Percentiles rank a stretch among this genome's conserved stretches.
Evolutionary conservation across 75 land plant genomes (phyloP).

Genomic region (Gnetum montanum): DNA sequence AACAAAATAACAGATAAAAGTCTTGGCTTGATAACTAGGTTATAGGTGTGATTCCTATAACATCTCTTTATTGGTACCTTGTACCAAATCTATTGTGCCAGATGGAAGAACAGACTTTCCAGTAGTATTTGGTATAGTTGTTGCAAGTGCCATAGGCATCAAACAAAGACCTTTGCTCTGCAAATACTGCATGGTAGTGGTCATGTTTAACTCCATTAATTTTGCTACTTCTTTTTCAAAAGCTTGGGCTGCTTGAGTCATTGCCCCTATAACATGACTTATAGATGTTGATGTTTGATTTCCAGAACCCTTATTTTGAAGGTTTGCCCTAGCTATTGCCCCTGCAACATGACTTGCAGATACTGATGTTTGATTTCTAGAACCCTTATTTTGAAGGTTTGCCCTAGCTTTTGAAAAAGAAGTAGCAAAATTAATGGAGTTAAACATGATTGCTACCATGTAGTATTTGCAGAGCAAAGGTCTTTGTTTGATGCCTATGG

Average conservation of each 20-base stretch:
- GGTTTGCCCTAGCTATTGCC: conserved; percentile 14
- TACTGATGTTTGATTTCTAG: background rate
- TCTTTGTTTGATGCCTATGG: conserved; percentile 78
- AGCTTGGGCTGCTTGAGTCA: conserved; percentile 18
- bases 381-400: too few species aligned
- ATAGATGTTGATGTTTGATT: background rate
- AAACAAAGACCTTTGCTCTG: conserved; percentile 79
- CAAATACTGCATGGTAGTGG: conserved; percentile 65
- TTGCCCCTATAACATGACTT: conserved; percentile 7
- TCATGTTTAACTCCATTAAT: conserved; percentile 72
- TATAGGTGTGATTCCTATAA: too few species aligned
- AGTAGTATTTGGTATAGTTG: conserved; percentile 42
- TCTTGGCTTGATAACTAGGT: too few species aligned
- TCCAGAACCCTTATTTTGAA: conserved; percentile 6
- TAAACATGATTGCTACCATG: conserved; percentile 64
- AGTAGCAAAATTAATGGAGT: conserved; percentile 73
- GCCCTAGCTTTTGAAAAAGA: conserved; percentile 34
- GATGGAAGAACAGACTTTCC: conserved; percentile 1
- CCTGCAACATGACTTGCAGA: conserved; percentile 1
- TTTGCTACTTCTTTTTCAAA: conserved; percentile 69
- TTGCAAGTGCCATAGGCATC: conserved; percentile 73
- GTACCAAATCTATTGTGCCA: too few species aligned
- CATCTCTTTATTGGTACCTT: too few species aligned
- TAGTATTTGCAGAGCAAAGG: conserved; percentile 72
- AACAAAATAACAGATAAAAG: too few species aligned